phyloP scores from a whole-genome alignment of 176 grass and related monocot genomes.

The Oryza officinalis region DNA sequence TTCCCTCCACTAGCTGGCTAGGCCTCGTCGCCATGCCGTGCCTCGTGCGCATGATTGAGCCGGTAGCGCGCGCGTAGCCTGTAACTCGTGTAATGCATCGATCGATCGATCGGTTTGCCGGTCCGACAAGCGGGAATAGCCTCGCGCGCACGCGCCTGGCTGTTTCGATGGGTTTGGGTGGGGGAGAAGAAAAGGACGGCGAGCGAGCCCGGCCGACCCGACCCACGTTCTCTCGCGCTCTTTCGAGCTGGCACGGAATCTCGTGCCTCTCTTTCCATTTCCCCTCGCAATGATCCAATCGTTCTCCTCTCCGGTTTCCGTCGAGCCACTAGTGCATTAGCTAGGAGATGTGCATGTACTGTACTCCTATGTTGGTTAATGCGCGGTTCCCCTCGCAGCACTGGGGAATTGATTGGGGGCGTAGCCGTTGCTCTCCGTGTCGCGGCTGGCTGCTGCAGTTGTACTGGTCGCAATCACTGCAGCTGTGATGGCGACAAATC shows the following conservation, averaged over 20 bases:
- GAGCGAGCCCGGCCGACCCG: neutral
- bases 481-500: conserved; percentile 33
- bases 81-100: neutral
- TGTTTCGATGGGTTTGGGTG: neutral
- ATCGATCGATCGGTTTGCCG: neutral
- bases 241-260: conserved; percentile 60
- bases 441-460: neutral
- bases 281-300: neutral
- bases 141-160: conserved; percentile 21
- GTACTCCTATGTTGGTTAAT: neutral
- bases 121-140: conserved; percentile 25
- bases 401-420: conserved; percentile 16
- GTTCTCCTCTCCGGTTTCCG: conserved; percentile 3
- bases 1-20: neutral
- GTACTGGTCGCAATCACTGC: conserved; percentile 27
- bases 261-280: conserved; percentile 28
- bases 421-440: neutral
- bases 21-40: neutral
- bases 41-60: conserved; percentile 34
- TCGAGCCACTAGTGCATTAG: neutral
- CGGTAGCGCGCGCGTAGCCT: conserved; percentile 34
- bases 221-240: conserved; percentile 50
- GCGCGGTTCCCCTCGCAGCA: conserved; percentile 16
- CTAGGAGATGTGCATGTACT: neutral
- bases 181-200: conserved; percentile 32